These are phyloP conservation scores for Aspergillus luchuensis DNA, from an alignment of 2,329 filamentous ascomycete genomes.

Conservation along the genomic window DNA sequence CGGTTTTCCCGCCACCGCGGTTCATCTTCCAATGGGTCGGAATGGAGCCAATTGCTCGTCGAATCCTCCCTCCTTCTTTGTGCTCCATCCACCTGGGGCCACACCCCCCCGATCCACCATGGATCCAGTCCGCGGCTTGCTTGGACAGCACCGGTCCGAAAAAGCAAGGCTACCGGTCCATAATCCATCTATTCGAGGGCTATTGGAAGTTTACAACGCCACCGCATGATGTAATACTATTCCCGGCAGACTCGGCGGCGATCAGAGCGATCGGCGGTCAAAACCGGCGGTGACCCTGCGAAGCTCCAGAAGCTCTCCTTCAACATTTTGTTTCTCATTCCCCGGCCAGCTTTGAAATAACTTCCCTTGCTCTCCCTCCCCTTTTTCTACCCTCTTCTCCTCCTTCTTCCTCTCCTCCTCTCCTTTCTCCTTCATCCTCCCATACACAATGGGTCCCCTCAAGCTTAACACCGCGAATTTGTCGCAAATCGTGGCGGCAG, in stretches of 20 bases:
- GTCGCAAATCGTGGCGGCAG: slow-evolving; percentile 36
- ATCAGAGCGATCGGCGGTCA: not conserved
- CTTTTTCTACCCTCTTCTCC: not conserved
- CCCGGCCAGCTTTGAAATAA: too few species aligned
- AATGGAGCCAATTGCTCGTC: too few species aligned
- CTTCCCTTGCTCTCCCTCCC: not conserved
- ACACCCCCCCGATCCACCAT: too few species aligned
- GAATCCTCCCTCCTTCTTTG: too few species aligned
- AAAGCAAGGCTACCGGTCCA: too few species aligned
- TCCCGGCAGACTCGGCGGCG: not conserved
- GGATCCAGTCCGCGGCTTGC: too few species aligned
- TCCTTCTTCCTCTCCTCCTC: not conserved
- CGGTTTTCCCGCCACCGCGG: too few species aligned
- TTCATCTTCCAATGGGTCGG: too few species aligned
- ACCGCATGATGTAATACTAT: not conserved
- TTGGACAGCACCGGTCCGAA: too few species aligned
- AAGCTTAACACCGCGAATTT: slow-evolving; percentile 47
- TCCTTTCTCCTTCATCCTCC: slow-evolving; percentile 10
- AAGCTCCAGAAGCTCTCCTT: not conserved
- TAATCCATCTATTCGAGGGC: too few species aligned
- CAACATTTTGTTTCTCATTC: too few species aligned
- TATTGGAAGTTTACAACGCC: not conserved
- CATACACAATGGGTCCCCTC: slow-evolving; percentile 35
- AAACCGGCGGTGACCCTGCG: not conserved
- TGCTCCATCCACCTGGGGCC: too few species aligned